Evolutionary conservation across 1,139 yeast genomes (phyloP).

Genomic region (Scheffersomyces segobiensis): DNA sequence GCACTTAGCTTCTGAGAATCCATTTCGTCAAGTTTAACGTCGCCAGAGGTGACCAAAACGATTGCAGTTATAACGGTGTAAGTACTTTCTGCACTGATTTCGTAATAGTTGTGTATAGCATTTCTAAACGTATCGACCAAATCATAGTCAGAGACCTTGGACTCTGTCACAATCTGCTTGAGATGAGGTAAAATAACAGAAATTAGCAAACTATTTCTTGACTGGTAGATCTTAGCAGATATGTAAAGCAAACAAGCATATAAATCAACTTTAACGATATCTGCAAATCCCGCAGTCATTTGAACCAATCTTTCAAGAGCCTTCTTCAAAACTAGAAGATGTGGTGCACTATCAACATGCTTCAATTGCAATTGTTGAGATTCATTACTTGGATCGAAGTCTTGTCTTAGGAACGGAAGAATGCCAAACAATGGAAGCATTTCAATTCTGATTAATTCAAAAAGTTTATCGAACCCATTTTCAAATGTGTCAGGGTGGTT

Average conservation of each 20-base stretch:
- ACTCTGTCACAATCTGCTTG: constrained; percentile 45
- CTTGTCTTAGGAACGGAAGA: constrained; percentile 60
- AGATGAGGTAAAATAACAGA: constrained; percentile 58
- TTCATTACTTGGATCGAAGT: constrained; percentile 36
- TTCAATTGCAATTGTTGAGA: constrained; percentile 30
- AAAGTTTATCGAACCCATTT: constrained; percentile 71
- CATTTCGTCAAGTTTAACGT: constrained; percentile 36
- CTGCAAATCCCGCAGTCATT: constrained; percentile 67
- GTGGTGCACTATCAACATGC: constrained; percentile 36
- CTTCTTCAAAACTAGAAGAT: constrained; percentile 47
- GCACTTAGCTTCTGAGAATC: constrained; percentile 30
- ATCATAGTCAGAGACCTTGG: constrained; percentile 25
- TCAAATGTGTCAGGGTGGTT: constrained; percentile 35
- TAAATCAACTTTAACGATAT: constrained; percentile 65
- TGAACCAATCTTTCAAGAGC: constrained; percentile 57
- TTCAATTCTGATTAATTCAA: constrained; percentile 76
- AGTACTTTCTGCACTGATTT: constrained; percentile 25
- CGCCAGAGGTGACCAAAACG: constrained; percentile 59
- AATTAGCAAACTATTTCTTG: constrained; percentile 45
- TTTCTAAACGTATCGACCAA: constrained; percentile 40
- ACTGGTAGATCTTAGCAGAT: constrained; percentile 60
- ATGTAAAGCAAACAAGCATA: constrained; percentile 68
- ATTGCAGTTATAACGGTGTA: constrained; percentile 58
- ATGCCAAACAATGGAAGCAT: constrained; percentile 62
- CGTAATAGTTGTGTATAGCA: constrained; percentile 29